Evolutionary conservation across 2,329 filamentous ascomycete genomes (phyloP).

Genomic region (Fusarium humuli): DNA sequence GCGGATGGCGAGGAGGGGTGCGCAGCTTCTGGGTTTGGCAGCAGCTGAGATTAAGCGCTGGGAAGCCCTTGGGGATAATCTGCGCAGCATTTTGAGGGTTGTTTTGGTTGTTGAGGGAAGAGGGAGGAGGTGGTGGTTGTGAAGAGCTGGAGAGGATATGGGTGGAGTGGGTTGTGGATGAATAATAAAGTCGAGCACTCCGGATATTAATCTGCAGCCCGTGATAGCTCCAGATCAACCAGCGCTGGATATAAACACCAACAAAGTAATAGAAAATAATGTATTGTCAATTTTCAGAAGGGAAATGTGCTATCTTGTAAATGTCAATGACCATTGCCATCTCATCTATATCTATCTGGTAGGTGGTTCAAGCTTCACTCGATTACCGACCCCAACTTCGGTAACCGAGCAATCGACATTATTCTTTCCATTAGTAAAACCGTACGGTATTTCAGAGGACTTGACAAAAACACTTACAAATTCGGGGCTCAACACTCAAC

Average conservation of each 20-base stretch:
- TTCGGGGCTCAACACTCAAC: constrained; percentile 3
- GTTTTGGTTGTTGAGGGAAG: background rate
- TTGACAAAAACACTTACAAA: constrained; percentile 16
- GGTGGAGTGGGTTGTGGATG: constrained; percentile 24
- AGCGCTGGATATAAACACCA: background rate
- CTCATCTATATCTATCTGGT: background rate
- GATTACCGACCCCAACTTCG: constrained; percentile 36
- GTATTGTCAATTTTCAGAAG: too few relatives aligned
- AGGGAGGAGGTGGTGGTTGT: background rate
- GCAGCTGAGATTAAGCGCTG: constrained; percentile 45
- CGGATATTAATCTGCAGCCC: constrained; percentile 10
- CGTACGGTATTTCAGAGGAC: background rate
- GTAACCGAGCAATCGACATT: constrained; percentile 8
- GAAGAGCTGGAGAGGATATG: background rate
- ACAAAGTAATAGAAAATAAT: background rate
- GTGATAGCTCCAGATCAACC: constrained; percentile 8
- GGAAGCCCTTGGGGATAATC: constrained; percentile 49
- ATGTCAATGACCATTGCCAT: background rate
- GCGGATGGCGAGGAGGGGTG: constrained; percentile 44
- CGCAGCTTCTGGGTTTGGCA: constrained; percentile 31
- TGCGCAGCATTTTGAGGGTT: constrained; percentile 49
- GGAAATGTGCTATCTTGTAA: too few relatives aligned
- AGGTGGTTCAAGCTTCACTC: constrained; percentile 1
- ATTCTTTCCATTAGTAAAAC: constrained; percentile 5
- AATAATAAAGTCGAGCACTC: constrained; percentile 38